phyloP scores from a whole-genome alignment of 2,329 filamentous ascomycete species.

The Monilinia fructicola region DNA sequence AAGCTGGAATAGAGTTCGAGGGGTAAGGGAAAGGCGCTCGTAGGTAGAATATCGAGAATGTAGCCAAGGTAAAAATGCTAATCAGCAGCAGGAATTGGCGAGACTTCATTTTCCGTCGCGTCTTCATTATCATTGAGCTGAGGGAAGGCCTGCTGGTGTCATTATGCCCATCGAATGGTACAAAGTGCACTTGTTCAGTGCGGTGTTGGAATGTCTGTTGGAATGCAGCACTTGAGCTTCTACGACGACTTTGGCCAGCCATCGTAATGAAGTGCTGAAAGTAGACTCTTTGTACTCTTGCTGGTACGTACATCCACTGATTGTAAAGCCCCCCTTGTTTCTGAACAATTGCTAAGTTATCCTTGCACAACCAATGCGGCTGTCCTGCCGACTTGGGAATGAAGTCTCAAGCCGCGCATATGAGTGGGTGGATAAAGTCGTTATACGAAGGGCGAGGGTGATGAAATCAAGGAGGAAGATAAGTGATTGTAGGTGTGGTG shows the following conservation, averaged over 20 bases:
- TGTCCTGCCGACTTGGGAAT: slow-evolving; percentile 21
- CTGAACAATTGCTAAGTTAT: slow-evolving; percentile 20
- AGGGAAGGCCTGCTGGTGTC: slow-evolving; percentile 33
- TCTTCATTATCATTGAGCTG: slow-evolving; percentile 32
- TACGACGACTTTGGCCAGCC: slow-evolving; percentile 23
- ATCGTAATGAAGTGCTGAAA: slow-evolving; percentile 12
- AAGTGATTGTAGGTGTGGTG: neutral
- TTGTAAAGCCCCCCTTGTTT: slow-evolving; percentile 13
- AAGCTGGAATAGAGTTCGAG: slow-evolving; percentile 19
- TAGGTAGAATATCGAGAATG: slow-evolving; percentile 41
- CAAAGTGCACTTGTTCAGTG: slow-evolving; percentile 16
- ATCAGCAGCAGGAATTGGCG: slow-evolving; percentile 43
- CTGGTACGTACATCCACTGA: slow-evolving; percentile 6
- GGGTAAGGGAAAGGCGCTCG: slow-evolving; percentile 31
- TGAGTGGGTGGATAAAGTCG: slow-evolving; percentile 22
- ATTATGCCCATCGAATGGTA: slow-evolving; percentile 29
- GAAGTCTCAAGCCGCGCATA: slow-evolving; percentile 13
- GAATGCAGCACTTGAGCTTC: slow-evolving; percentile 23
- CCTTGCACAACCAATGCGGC: slow-evolving; percentile 23
- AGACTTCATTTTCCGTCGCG: slow-evolving; percentile 43
- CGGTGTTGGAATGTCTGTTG: slow-evolving; percentile 19
- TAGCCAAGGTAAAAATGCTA: slow-evolving; percentile 41
- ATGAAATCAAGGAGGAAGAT: neutral
- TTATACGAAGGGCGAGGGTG: neutral
- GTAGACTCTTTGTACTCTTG: slow-evolving; percentile 19